These are phyloP conservation scores for Russula abietina DNA, from an alignment of 768 basidiomycete species.

Conservation along the genomic window DNA sequence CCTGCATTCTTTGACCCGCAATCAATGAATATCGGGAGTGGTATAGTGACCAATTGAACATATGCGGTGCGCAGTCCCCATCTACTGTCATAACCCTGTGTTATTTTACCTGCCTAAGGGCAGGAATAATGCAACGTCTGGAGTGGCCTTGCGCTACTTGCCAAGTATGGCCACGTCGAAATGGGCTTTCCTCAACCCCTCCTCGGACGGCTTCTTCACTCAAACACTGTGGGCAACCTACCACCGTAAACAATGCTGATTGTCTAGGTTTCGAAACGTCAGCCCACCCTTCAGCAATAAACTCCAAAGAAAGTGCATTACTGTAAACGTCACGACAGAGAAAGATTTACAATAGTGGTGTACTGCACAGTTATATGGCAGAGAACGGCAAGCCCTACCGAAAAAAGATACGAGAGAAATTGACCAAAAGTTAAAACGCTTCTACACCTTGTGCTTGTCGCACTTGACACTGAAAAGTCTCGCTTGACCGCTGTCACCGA, in stretches of 20 bases:
- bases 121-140: background rate
- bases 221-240: no score
- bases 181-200: no score
- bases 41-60: slow-evolving; percentile 7
- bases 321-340: no score
- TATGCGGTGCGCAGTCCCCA: background rate
- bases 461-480: slow-evolving; percentile 51
- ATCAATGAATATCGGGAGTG: slow-evolving; percentile 4
- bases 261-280: no score
- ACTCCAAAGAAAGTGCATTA: no score
- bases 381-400: background rate
- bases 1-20: background rate
- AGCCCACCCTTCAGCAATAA: no score
- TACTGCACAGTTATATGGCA: background rate
- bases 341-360: background rate
- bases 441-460: background rate
- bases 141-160: slow-evolving; percentile 4
- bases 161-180: background rate
- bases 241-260: no score
- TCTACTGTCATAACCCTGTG: background rate
- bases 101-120: background rate
- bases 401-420: background rate
- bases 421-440: background rate
- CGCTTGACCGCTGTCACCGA: slow-evolving; percentile 50
- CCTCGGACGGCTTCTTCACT: no score